Percentiles rank a stretch among this genome's conserved stretches.
phyloP scores from a whole-genome alignment of 139 green algal genomes.

The Asterochloris sp. region DNA sequence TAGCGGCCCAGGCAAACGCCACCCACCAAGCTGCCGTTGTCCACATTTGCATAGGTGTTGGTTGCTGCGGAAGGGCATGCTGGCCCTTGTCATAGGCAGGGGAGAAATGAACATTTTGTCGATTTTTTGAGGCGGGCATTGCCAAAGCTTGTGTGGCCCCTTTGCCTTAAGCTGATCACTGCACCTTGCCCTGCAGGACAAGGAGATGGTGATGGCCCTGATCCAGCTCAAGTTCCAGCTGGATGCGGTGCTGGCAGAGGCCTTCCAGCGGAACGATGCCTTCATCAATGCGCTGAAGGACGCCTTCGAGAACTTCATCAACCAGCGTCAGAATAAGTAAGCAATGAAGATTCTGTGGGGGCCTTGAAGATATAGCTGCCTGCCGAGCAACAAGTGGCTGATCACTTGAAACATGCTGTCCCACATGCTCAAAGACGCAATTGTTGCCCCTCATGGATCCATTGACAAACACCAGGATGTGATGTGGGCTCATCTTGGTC shows the following conservation, averaged over 20 bases:
- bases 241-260: slow-evolving; percentile 59
- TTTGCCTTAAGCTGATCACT: background rate
- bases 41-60: too few species aligned
- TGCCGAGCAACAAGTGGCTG: background rate
- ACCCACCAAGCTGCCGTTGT: too few species aligned
- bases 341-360: background rate
- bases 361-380: background rate
- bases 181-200: slow-evolving; percentile 50
- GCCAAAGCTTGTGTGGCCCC: too few species aligned
- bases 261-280: slow-evolving; percentile 57
- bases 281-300: slow-evolving; percentile 85
- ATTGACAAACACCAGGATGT: too few species aligned
- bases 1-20: too few species aligned
- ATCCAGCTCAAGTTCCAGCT: slow-evolving; percentile 77
- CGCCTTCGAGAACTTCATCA: slow-evolving; percentile 93
- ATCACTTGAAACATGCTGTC: background rate
- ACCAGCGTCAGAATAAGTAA: slow-evolving; percentile 70
- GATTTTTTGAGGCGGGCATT: too few species aligned
- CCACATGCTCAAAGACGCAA: too few species aligned
- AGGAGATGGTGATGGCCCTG: slow-evolving; percentile 85
- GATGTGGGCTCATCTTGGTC: too few species aligned
- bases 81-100: too few species aligned
- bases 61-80: too few species aligned
- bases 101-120: too few species aligned
- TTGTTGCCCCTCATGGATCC: too few species aligned